Evolutionary conservation across 768 basidiomycete species (phyloP).

Genomic region (Mycena sanguinolenta): DNA sequence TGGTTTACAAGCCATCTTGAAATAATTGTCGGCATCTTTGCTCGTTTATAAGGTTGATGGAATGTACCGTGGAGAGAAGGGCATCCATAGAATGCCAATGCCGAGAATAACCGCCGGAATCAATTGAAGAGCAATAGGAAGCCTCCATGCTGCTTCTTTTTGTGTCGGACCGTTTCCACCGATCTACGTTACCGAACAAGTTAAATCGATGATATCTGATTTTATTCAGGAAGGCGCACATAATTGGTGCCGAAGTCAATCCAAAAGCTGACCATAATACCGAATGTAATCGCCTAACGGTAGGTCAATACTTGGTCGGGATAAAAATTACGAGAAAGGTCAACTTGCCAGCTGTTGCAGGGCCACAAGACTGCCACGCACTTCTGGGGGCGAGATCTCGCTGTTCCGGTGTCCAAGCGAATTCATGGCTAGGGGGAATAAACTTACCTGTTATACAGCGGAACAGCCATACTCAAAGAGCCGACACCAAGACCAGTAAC

Average conservation of each 20-base stretch:
- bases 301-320: neutral
- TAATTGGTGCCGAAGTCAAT: constrained; percentile 59
- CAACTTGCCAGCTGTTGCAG: constrained; percentile 72
- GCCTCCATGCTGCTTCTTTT: constrained; percentile 79
- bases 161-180: constrained; percentile 71
- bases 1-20: constrained; percentile 81
- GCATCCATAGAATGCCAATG: constrained; percentile 81
- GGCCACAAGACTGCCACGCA: constrained; percentile 84
- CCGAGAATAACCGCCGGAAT: constrained; percentile 81
- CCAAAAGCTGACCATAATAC: constrained; percentile 77
- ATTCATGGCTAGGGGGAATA: neutral
- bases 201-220: constrained; percentile 63
- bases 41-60: too few relatives aligned
- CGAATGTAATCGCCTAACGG: constrained; percentile 75
- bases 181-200: constrained; percentile 60
- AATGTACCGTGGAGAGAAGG: constrained; percentile 78
- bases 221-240: constrained; percentile 44
- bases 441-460: constrained; percentile 40
- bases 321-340: neutral
- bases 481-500: constrained; percentile 87
- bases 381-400: constrained; percentile 82
- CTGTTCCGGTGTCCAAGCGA: constrained; percentile 64
- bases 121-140: constrained; percentile 81
- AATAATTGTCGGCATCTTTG: constrained; percentile 3
- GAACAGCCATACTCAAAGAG: constrained; percentile 86